phyloP scores from a whole-genome alignment of 305 asterid species.

The Fraxinus paxiana region DNA sequence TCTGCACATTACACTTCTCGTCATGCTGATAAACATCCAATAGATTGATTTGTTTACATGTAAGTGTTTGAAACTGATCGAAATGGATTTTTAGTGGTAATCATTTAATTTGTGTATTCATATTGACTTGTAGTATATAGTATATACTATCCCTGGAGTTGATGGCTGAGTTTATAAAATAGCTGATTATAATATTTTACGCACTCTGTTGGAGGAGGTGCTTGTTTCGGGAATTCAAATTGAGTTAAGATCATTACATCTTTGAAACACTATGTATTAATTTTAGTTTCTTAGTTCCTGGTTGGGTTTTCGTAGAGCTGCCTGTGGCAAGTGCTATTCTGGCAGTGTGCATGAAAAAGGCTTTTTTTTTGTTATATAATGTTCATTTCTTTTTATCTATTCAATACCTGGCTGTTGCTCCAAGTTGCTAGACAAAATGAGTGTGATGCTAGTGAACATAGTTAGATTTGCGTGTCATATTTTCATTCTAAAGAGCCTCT shows the following conservation, averaged over 20 bases:
- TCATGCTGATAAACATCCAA: slow-evolving; percentile 91
- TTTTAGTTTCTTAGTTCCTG: background rate
- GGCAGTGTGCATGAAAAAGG: background rate
- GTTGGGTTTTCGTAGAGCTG: background rate
- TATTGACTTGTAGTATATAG: background rate
- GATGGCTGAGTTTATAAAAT: background rate
- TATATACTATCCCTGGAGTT: background rate
- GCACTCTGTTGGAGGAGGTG: background rate
- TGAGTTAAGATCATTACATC: background rate
- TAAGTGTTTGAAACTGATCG: background rate
- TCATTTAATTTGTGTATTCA: background rate
- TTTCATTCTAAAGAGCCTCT: background rate
- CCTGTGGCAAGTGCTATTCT: background rate
- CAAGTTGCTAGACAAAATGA: background rate
- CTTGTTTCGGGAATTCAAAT: background rate
- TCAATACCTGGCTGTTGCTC: background rate
- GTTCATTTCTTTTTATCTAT: background rate
- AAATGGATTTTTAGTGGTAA: background rate
- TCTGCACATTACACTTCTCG: slow-evolving; percentile 94
- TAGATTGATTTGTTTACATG: slow-evolving; percentile 41
- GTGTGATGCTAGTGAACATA: background rate
- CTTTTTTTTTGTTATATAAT: background rate
- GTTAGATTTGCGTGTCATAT: background rate
- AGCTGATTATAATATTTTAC: background rate
- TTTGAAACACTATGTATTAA: background rate